Percentiles rank a stretch among this genome's conserved stretches.
Evolutionary conservation across 352 stramenopile species (phyloP).

Genomic region (Globisporangium heterothallicum): DNA sequence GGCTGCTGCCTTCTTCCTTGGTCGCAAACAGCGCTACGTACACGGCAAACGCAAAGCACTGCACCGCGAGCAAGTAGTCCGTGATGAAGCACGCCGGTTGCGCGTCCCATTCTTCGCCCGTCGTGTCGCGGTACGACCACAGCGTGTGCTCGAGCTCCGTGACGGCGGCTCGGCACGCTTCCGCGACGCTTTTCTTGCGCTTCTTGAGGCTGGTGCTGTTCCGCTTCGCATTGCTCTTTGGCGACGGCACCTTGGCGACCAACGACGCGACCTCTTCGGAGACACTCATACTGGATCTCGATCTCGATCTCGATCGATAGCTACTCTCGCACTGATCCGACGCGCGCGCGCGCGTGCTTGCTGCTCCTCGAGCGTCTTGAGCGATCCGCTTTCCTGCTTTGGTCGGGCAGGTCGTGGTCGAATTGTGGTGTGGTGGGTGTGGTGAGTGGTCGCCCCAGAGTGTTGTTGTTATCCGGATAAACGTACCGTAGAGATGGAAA

Average conservation of each 20-base stretch:
- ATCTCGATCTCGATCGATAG: no score
- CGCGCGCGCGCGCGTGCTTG: background rate
- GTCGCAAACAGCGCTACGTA: slow-evolving; percentile 75
- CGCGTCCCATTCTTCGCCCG: slow-evolving; percentile 79
- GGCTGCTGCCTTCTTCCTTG: slow-evolving; percentile 31
- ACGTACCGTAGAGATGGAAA: background rate
- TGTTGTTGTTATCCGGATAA: background rate
- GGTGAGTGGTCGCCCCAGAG: background rate
- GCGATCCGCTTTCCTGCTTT: background rate
- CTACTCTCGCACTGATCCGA: no score
- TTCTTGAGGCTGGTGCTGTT: slow-evolving; percentile 1
- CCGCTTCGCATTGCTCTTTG: slow-evolving; percentile 2
- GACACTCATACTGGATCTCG: no score
- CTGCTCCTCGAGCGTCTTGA: background rate
- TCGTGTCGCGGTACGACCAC: slow-evolving; percentile 70
- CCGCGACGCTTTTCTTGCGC: slow-evolving; percentile 35
- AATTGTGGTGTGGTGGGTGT: background rate
- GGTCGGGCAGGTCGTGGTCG: background rate
- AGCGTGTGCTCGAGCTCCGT: slow-evolving; percentile 70
- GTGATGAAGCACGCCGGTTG: slow-evolving; percentile 87
- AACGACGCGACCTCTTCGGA: no score
- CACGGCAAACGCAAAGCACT: slow-evolving; percentile 78
- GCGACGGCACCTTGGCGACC: slow-evolving; percentile 3
- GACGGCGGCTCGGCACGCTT: slow-evolving; percentile 60
- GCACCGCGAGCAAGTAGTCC: slow-evolving; percentile 77